Evolutionary conservation across 495 filamentous ascomycete genomes (phyloP), one percentile per base, ranked within the genome.

Genomic region (Glonium stellatum): DNA sequence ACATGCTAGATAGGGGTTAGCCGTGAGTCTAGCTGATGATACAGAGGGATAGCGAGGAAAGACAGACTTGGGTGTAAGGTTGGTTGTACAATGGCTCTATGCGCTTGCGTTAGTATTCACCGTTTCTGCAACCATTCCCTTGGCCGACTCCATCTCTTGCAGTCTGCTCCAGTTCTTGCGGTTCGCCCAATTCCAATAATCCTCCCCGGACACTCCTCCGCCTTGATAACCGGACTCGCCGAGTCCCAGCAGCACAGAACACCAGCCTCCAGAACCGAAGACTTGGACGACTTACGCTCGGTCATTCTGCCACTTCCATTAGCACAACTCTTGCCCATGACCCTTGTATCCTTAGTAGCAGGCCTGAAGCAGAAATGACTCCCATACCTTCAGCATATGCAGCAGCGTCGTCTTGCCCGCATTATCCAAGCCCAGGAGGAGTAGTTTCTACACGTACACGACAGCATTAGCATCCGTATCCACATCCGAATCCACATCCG

Each of bases 381-480:
- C 39, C 39, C 39, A 44, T 18, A 44, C 39, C 39, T 15, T 44
- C 6, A 51, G 6, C 23, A 51, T 25, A 25, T 58, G 37, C 19
- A 58, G 25, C 37, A 58, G 44, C 19, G 55, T 58, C 15, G 55
- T 58, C 27, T 58, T 58, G 13, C 55, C 55, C 9, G 55, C 55
- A 19, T 58, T 58, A 49, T 58, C 55, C 19, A 58, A 39, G 5
- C 55, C 55, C 15, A 58, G 37, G 19, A 58, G 21, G 15, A 58
- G 39, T 11, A 44, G 13, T 44, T 44, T 44, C 39, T 44, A 44
- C 18, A n/a, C n/a, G n/a, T 11, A 11, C 18, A 31, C 27, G 3
- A 3, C 39, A 44, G 10, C 12, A 44, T 44, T 4, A 44, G 13
- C 36, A 39, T n/a, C n/a, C n/a, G n/a, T n/a, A 39, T 39, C 36